phyloP scores from a whole-genome alignment of 768 basidiomycete genomes.

The Kwoniella mangroviensis region DNA sequence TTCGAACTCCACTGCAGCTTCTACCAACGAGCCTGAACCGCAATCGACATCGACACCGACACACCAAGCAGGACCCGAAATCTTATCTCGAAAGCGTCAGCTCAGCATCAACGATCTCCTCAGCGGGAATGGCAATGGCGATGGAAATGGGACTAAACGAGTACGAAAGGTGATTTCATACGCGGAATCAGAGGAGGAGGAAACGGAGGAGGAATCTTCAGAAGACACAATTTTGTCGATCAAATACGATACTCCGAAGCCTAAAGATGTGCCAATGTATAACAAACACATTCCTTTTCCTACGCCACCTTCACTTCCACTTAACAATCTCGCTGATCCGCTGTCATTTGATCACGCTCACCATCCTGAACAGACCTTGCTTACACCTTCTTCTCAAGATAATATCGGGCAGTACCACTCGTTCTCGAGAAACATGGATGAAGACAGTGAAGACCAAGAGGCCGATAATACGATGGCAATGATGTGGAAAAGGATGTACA shows the following conservation, averaged over 20 bases:
- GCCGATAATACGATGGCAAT: background rate
- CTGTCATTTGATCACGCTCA: background rate
- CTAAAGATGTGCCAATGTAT: background rate
- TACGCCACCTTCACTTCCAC: background rate
- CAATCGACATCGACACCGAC: too few relatives aligned
- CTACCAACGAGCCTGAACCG: background rate
- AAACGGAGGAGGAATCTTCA: too few relatives aligned
- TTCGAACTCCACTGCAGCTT: background rate
- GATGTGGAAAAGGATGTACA: constrained; percentile 13
- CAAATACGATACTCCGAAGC: background rate
- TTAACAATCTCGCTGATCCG: background rate
- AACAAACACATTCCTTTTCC: background rate
- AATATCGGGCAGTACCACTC: too few relatives aligned
- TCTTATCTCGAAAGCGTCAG: background rate
- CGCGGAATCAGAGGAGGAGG: too few relatives aligned
- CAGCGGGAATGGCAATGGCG: background rate
- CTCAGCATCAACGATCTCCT: background rate
- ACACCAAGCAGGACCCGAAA: too few relatives aligned
- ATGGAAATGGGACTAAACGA: background rate
- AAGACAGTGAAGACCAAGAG: background rate
- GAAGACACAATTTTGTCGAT: too few relatives aligned
- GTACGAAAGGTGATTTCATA: background rate
- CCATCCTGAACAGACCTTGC: background rate
- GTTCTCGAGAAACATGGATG: background rate
- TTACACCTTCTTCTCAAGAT: background rate